Conservation (phyloP, 2,329 filamentous ascomycete genomes). For the Neoarthrinium moseri region DNA sequence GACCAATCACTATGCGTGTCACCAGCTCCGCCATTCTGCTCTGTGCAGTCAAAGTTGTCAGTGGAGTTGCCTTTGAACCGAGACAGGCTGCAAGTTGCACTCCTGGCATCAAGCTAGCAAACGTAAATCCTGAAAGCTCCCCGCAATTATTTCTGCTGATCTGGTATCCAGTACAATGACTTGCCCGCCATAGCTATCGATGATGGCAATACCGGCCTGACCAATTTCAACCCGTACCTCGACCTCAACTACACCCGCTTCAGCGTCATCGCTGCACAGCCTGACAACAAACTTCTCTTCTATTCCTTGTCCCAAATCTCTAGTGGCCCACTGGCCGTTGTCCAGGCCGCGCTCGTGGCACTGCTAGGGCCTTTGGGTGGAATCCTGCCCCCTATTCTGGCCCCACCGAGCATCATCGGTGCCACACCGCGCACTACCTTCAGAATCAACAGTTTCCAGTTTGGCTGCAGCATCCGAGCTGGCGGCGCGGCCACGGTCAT, state of each 20-base stretch:
- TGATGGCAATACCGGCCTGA: constrained; percentile 1
- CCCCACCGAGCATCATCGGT: background rate
- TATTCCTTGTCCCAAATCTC: background rate
- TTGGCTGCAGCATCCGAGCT: background rate
- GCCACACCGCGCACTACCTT: background rate
- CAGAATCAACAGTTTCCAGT: background rate
- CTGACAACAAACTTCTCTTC: background rate
- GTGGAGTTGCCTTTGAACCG: no score
- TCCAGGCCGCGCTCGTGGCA: no score
- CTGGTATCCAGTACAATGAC: no score
- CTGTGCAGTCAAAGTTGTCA: no score
- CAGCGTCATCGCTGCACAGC: background rate
- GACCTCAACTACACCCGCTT: constrained; percentile 2
- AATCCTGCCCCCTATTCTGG: background rate
- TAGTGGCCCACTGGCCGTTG: background rate
- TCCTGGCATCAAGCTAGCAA: no score
- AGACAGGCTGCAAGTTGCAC: no score
- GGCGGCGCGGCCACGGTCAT: background rate
- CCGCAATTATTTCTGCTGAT: no score
- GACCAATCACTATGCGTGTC: no score
- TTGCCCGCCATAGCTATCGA: background rate
- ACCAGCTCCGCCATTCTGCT: background rate
- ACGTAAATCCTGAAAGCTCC: no score
- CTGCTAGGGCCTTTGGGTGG: no score
- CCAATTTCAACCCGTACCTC: background rate